Percentiles rank a stretch among this genome's conserved stretches.
phyloP scores from a whole-genome alignment of 2,329 filamentous ascomycete genomes.

The Mycogone perniciosa region DNA sequence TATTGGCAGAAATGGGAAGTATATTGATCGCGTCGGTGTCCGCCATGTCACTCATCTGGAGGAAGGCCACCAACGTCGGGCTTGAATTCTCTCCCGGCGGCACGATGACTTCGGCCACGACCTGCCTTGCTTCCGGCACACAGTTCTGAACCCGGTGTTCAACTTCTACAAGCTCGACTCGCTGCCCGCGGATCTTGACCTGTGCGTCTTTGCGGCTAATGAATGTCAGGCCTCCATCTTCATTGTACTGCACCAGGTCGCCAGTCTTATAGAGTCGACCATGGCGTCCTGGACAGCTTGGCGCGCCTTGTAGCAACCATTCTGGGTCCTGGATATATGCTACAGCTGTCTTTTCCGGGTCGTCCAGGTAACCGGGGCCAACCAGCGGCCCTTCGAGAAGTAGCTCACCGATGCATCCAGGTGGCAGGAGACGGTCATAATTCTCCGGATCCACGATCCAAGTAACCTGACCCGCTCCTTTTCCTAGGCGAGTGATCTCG shows the following conservation, averaged over 20 bases:
- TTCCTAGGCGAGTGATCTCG: too few species aligned
- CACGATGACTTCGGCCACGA: neutral
- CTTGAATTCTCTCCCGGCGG: neutral
- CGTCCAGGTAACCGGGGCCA: too few species aligned
- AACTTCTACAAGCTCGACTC: slow-evolving; percentile 2
- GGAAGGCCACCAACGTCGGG: neutral
- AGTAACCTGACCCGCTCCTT: too few species aligned
- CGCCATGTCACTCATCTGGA: neutral
- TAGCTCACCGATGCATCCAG: too few species aligned
- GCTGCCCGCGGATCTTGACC: slow-evolving; percentile 3
- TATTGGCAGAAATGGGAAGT: neutral
- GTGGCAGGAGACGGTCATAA: too few species aligned
- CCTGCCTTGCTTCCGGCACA: neutral
- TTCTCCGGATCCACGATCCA: too few species aligned
- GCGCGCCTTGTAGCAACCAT: too few species aligned
- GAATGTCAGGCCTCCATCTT: neutral
- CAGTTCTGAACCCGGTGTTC: neutral
- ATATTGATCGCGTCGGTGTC: neutral
- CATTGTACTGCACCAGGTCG: slow-evolving; percentile 30
- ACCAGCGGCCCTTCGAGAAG: too few species aligned
- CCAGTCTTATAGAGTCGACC: slow-evolving; percentile 36
- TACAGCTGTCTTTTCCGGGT: too few species aligned
- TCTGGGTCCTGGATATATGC: too few species aligned
- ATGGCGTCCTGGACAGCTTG: too few species aligned
- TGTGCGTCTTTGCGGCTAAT: slow-evolving; percentile 4